These are phyloP conservation scores for Leishmania mexicana DNA, from an alignment of 208 protist genomes.

Conservation along the genomic window DNA sequence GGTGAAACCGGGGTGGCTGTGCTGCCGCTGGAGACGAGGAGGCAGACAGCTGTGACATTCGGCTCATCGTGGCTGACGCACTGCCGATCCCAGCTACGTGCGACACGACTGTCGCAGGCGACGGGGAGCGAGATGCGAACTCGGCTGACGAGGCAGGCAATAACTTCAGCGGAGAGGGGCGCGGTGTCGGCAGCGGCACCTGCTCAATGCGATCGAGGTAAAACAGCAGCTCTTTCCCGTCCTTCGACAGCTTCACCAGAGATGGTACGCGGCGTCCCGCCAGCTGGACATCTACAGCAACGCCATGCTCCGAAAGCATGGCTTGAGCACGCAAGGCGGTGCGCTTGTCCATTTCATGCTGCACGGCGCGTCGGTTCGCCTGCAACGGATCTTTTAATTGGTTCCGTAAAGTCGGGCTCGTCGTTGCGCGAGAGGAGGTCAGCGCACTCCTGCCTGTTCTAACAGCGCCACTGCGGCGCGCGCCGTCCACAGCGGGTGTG, in stretches of 20 bases:
- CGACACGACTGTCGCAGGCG: background rate
- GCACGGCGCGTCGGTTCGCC: constrained; percentile 5
- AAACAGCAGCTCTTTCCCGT: constrained; percentile 51
- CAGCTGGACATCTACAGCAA: constrained; percentile 36
- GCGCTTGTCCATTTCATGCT: constrained; percentile 1
- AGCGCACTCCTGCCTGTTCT: background rate
- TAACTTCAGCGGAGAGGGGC: constrained; percentile 2
- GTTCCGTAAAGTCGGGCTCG: too few species aligned
- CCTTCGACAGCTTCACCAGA: constrained; percentile 39
- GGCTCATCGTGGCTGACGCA: background rate
- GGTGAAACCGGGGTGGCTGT: background rate
- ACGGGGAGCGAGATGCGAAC: background rate
- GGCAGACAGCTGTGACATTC: background rate
- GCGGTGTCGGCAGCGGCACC: background rate
- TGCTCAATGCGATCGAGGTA: constrained; percentile 32
- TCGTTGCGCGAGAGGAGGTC: background rate
- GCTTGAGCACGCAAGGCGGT: constrained; percentile 20
- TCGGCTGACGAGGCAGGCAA: background rate
- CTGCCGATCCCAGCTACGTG: background rate
- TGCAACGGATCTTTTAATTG: background rate
- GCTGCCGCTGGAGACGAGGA: background rate
- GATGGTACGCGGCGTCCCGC: constrained; percentile 26
- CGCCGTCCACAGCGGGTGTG: background rate
- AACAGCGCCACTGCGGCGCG: background rate
- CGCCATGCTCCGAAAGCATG: constrained; percentile 28